phyloP scores from a whole-genome alignment of 768 basidiomycete species.

The Tulasnella sp. region DNA sequence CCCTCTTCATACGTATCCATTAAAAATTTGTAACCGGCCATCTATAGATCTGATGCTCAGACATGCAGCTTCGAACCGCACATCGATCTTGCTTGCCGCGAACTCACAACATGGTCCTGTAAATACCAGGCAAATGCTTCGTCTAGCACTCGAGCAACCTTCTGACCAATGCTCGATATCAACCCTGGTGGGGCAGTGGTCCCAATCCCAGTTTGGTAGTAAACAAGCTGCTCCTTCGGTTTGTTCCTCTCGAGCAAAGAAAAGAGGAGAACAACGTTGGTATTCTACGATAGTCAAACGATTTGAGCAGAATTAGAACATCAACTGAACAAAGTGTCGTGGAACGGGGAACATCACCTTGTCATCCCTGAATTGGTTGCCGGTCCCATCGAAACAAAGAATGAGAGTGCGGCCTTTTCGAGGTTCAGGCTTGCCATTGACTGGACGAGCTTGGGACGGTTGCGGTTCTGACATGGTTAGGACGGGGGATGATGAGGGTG shows the following conservation, averaged over 20 bases:
- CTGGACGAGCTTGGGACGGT: neutral
- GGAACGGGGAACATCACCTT: neutral
- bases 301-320: neutral
- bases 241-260: slow-evolving; percentile 53
- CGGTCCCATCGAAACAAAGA: slow-evolving; percentile 24
- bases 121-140: slow-evolving; percentile 70
- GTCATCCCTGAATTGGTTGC: slow-evolving; percentile 17
- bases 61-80: too few relatives aligned
- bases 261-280: slow-evolving; percentile 66
- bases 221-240: slow-evolving; percentile 47
- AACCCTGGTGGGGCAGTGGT: slow-evolving; percentile 34
- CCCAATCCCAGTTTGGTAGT: slow-evolving; percentile 52
- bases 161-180: slow-evolving; percentile 52
- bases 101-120: slow-evolving; percentile 42
- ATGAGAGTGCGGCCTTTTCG: slow-evolving; percentile 9
- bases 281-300: slow-evolving; percentile 43
- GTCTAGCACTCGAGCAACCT: slow-evolving; percentile 52
- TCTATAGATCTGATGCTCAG: neutral
- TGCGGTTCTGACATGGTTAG: neutral
- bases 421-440: neutral
- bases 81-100: too few relatives aligned
- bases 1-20: slow-evolving; percentile 33
- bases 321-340: neutral
- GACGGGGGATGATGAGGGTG: too few relatives aligned
- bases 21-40: slow-evolving; percentile 20